phyloP scores from a whole-genome alignment of 805 yeast genomes.

The Cyberlindnera lachancei region DNA sequence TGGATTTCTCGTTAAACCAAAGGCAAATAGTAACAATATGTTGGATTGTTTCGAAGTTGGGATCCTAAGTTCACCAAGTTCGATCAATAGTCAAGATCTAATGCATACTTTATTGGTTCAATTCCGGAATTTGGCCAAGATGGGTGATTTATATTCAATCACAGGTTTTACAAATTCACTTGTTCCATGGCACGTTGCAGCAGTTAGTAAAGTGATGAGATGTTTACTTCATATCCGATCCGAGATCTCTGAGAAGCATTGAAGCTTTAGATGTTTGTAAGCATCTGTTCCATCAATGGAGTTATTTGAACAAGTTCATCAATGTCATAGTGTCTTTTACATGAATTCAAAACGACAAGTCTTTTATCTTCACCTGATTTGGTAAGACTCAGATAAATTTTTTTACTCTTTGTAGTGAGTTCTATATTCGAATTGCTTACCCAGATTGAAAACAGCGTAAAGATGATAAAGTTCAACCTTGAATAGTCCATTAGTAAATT shows the following conservation, averaged over 20 bases:
- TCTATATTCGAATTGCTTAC: slow-evolving; percentile 1
- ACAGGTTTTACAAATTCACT: slow-evolving; percentile 29
- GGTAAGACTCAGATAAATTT: slow-evolving; percentile 5
- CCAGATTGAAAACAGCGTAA: slow-evolving; percentile 14
- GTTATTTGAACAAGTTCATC: slow-evolving; percentile 3
- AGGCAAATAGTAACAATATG: slow-evolving; percentile 20
- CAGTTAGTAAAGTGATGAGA: slow-evolving; percentile 56
- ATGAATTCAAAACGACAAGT: background rate
- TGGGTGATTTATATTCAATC: slow-evolving; percentile 30
- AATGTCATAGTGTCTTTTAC: slow-evolving; percentile 1
- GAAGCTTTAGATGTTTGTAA: background rate
- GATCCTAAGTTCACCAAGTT: slow-evolving; percentile 65
- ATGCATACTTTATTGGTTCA: slow-evolving; percentile 52
- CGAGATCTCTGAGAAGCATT: background rate
- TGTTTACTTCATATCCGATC: slow-evolving; percentile 45
- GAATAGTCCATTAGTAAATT: slow-evolving; percentile 9
- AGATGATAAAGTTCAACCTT: slow-evolving; percentile 8
- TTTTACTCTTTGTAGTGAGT: background rate
- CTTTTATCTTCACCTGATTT: slow-evolving; percentile 10
- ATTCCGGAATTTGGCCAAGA: slow-evolving; percentile 46
- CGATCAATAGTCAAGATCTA: slow-evolving; percentile 47
- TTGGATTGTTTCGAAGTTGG: slow-evolving; percentile 50
- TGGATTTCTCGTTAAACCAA: slow-evolving; percentile 52
- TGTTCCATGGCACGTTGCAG: slow-evolving; percentile 68
- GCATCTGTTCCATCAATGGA: background rate